phyloP scores from a whole-genome alignment of 768 basidiomycete species.

The Trametes maxima region DNA sequence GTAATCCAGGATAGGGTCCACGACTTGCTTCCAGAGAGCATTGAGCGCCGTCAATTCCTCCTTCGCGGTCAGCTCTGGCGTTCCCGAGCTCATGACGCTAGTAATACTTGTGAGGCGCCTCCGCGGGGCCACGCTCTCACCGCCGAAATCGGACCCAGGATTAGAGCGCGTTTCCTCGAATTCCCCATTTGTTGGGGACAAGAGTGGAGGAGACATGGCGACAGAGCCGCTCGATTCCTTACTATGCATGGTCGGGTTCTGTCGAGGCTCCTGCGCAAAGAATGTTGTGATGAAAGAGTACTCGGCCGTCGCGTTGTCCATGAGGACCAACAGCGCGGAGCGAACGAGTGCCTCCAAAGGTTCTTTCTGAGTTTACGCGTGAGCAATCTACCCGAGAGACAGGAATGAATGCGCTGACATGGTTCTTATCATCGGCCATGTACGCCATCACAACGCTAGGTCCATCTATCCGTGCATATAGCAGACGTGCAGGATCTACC shows the following conservation, averaged over 20 bases:
- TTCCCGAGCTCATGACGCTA: conserved; percentile 18
- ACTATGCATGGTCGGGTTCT: conserved; percentile 1
- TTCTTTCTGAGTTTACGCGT: conserved; percentile 58
- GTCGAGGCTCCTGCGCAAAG: conserved; percentile 50
- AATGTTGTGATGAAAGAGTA: conserved; percentile 87
- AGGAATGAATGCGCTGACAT: conserved; percentile 56
- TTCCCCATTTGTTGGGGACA: conserved; percentile 28
- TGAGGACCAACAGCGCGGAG: conserved; percentile 84
- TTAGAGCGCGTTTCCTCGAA: conserved; percentile 32
- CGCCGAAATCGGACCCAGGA: conserved; percentile 52
- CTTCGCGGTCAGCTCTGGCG: conserved; percentile 36
- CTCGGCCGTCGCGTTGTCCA: conserved; percentile 94
- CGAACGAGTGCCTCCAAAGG: conserved; percentile 83
- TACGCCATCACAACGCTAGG: conserved; percentile 81
- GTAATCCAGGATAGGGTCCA: conserved; percentile 91
- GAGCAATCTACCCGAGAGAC: background rate
- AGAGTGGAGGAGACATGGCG: conserved; percentile 42
- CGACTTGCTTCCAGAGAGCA: conserved; percentile 86
- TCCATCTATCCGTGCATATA: conserved; percentile 75
- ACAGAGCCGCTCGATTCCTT: conserved; percentile 27
- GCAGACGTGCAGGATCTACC: conserved; percentile 58
- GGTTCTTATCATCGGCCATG: conserved; percentile 84
- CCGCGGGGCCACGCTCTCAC: conserved; percentile 29
- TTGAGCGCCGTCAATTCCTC: conserved; percentile 63
- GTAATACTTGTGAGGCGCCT: conserved; percentile 27